Base-by-base conservation (phyloP, 2,329 filamentous ascomycete species). In the Trichophyton rubrum region DNA sequence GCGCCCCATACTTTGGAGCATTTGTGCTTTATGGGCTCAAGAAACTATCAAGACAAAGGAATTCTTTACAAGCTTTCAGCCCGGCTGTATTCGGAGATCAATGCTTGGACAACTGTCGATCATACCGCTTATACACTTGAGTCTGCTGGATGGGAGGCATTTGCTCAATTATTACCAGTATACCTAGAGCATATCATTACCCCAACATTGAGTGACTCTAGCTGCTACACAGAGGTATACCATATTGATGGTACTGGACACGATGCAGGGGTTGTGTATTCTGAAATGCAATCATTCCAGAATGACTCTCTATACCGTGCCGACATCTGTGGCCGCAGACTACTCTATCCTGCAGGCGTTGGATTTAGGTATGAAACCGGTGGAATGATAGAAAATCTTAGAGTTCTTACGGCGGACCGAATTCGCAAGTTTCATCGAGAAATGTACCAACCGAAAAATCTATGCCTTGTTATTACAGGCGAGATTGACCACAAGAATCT, bases 331-430 rank as follows among this genome's bases (percentile, higher is more conserved):
- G 86, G 89, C 59, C 86, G 89, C 45, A 84, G 89, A 1, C 77
- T 93, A 51, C 78, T 96, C 40, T 99, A 97, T 67, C 91, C 91
- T 0, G 85, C 93, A 71, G 87, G 89, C 55, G 85, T 95, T 60
- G 93, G 93, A 2, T 99, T 96, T 71, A 86, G 92, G 62, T 97
- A 96, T 67, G 93, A 99, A 75, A 99, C 93, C n/a, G 93, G 93
- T 11, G 93, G 93, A 13, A 90, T 96, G 86, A 95, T 95, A 78
- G 89, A 96, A 67, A 87, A 90, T 38, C 80, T 99, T 57, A 85
- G 93, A 47, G 85, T 90, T 2, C 77, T 99, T 55, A 93, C 90
- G 0, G 85, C 90, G 1, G 88, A 96, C 59, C 85, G 90, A 43
- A 99, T 99, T 66, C 86, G 93, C n/a, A 84, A 86, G 62, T 99